Evolutionary conservation across 1,284 basidiomycete genomes (phyloP), one percentile per base, ranked within the genome.

Genomic region (Cerrena zonata): DNA sequence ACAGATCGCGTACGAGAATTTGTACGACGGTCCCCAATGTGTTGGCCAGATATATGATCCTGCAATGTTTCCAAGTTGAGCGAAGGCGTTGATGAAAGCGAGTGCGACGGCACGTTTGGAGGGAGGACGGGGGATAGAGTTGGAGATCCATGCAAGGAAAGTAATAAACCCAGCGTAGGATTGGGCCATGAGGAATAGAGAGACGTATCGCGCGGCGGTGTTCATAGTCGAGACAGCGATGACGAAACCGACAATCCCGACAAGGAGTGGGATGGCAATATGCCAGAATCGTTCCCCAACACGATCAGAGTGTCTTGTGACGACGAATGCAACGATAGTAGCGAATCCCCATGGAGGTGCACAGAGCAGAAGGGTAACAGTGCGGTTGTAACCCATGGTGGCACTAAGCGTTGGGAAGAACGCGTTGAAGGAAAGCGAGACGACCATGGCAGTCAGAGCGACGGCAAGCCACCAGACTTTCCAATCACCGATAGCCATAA

Each of bases 271-370:
- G 19, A 68, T 64, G 0, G 68, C 58, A 50, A 82, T 79, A 57
- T 90, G 84, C 63, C 72, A 79, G 66, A 81, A 86, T 43, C 86
- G 78, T 56, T 88, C 84, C 7, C 74, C 77, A 13, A 62, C 69
- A 53, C 73, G 72, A 65, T 93, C 90, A 2, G 90, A 89, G 67
- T 88, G 86, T 53, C 84, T 85, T 2, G 79, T 77, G 10, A 80
- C 58, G 7, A 63, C 50, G 40, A 80, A 74, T 2, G 77, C 73
- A 23, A 79, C 71, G 15, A 80, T 65, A 5, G 81, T 79, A 0
- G 86, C 78, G 63, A 89, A 81, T 12, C 80, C 68, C 78, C 85
- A 91, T 5, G 89, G 89, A 27, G 89, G 89, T 5, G 84, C 86
- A 54, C 84, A 88, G 21, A 90, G 75, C 45, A 90, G 66, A 19